Evolutionary conservation across 371 early-diverging fungal species (phyloP).

Genomic region (Nematocida sp.): DNA sequence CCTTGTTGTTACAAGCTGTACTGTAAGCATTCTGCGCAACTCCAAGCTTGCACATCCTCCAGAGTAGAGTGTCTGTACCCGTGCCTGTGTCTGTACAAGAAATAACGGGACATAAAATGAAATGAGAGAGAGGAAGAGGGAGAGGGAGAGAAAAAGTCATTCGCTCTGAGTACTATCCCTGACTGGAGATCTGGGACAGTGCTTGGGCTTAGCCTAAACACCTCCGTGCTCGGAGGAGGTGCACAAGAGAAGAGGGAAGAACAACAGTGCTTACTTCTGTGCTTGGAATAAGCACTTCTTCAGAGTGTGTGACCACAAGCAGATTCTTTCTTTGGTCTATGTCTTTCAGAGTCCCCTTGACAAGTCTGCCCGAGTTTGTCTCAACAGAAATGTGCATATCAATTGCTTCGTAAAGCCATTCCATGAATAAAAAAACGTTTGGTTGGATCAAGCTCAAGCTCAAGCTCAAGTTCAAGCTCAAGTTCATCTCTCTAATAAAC

Average conservation of each 20-base stretch:
- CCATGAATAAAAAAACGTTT: not conserved
- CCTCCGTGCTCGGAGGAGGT: not conserved
- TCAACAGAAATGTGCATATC: slow-evolving; percentile 12
- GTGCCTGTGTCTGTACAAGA: too few relatives aligned
- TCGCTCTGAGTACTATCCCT: too few relatives aligned
- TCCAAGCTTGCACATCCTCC: not conserved
- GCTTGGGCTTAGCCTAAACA: not conserved
- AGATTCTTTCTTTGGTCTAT: slow-evolving; percentile 17
- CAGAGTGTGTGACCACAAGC: not conserved
- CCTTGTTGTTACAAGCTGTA: not conserved
- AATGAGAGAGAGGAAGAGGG: too few relatives aligned
- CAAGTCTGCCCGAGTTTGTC: not conserved
- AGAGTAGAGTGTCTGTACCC: too few relatives aligned
- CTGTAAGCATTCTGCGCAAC: slow-evolving; percentile 1
- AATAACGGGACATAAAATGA: too few relatives aligned
- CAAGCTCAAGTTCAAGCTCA: too few relatives aligned
- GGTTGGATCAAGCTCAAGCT: not conserved
- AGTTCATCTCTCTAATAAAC: too few relatives aligned
- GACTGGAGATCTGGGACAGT: too few relatives aligned
- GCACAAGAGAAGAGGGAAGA: slow-evolving; percentile 6
- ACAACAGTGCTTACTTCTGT: slow-evolving; percentile 12
- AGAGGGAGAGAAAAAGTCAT: too few relatives aligned
- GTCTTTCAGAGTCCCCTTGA: slow-evolving; percentile 10
- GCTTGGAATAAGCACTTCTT: slow-evolving; percentile 1
- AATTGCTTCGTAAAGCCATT: slow-evolving; percentile 35